Conservation (phyloP, 495 filamentous ascomycete species). For the Talaromyces wortmannii region DNA sequence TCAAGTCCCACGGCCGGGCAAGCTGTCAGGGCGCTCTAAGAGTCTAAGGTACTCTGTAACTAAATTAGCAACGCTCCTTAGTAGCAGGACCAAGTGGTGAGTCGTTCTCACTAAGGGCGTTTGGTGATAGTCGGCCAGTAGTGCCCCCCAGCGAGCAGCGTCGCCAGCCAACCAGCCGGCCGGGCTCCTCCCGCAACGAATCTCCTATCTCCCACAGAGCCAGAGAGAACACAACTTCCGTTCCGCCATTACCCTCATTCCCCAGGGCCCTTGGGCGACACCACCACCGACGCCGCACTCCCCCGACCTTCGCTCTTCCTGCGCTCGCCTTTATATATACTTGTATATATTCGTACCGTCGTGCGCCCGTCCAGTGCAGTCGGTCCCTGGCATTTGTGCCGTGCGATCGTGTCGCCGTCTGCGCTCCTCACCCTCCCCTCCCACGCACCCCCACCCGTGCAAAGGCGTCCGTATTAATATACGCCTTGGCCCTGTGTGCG, state of each 20-base stretch:
- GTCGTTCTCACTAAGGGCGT: too few species aligned
- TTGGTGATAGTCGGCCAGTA: background rate
- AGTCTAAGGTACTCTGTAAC: too few species aligned
- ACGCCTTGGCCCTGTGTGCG: conserved; percentile 12
- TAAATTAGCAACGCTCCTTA: too few species aligned
- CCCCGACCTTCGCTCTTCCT: background rate
- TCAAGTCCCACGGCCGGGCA: background rate
- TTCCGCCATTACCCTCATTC: background rate
- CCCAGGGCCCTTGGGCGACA: background rate
- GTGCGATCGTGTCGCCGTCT: background rate
- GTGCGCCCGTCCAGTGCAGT: background rate
- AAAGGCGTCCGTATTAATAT: conserved; percentile 25
- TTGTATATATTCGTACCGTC: background rate
- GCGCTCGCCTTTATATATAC: background rate
- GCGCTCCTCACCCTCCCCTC: conserved; percentile 13
- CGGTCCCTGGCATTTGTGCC: background rate
- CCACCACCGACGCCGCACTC: background rate
- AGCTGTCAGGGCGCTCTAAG: too few species aligned
- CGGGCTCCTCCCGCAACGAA: background rate
- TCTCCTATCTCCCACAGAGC: background rate
- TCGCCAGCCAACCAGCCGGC: background rate
- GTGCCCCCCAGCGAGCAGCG: background rate
- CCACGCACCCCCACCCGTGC: conserved; percentile 17
- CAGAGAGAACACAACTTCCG: too few species aligned
- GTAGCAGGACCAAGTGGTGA: too few species aligned